Evolutionary conservation across 2,329 filamentous ascomycete species (phyloP), one percentile per base, ranked within the genome.

Genomic region (Colletotrichum cuscutae): DNA sequence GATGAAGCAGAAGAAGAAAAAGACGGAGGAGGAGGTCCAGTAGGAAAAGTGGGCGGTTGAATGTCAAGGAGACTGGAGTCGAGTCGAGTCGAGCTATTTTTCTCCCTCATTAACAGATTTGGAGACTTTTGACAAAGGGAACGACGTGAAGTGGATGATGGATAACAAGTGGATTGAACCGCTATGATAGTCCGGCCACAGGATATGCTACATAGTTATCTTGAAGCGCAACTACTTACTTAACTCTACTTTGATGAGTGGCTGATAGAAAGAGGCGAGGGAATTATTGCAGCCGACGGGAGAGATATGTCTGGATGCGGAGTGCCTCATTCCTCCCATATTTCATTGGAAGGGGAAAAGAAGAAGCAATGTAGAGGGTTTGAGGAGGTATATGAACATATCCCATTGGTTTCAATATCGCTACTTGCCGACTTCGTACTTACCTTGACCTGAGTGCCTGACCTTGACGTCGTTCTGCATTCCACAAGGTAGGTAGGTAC

Each of bases 131-230:
- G 37, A 7, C 11, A 30, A 56, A 26, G 15, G 46, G 35, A 71
- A 61, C 66, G 65, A 56, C 62, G 32, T 71, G 56, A 26, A 71
- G 68, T 67, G 63, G 63, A 35, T 37, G 56, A 65, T 26, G 30
- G n/a, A 26, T 13, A 22, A 26, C 13, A 11, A 52, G 56, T 67
- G 65, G 65, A 35, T 32, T 61, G 28, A 52, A 53, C 49, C n/a
- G 54, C 30, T 6, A 11, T 28, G 13, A 57, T 24, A 66, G 54
- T n/a, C 42, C 15, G 42, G 19, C 54, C 35, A 66, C 35, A 22
- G 24, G 49, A 49, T 7, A 42, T 56, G 11, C 19, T n/a, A n/a
- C 19, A 53, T 35, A 30, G 30, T 3, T 49, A 12, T 22, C n/a
- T 42, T 42, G 13, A 42, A 42, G 19, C 42, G 8, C 19, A 19